Conservation (phyloP, 306 rosid species). For the apple (Malus domestica) region ASM211411v1 NC_041804.1:7303501-7304000, state of each 20-base stretch:
- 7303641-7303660: constrained; percentile 13
- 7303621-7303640: background rate
- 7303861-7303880: background rate
- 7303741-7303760: constrained; percentile 63
- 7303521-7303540: constrained; percentile 97
- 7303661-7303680: constrained; percentile 5
- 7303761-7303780: constrained; percentile 93
- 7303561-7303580: constrained; percentile 78
- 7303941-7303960: constrained; percentile 62
- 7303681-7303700: constrained; percentile 65
- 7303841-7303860: background rate
- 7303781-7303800: constrained; percentile 84
- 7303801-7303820: constrained; percentile 72
- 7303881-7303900: constrained; percentile 10
- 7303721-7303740: constrained; percentile 41
- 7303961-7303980: constrained; percentile 19
- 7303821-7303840: constrained; percentile 9
- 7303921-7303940: constrained; percentile 54
- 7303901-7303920: constrained; percentile 37
- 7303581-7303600: constrained; percentile 63
- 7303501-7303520: constrained; percentile 85
- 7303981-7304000: constrained; percentile 17
- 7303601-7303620: background rate
- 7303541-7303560: constrained; percentile 82
- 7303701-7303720: constrained; percentile 66